Percentiles rank a stretch among this genome's conserved stretches.
Evolutionary conservation across 768 basidiomycete genomes (phyloP).

Genomic region (Pleurotus ostreatus): DNA sequence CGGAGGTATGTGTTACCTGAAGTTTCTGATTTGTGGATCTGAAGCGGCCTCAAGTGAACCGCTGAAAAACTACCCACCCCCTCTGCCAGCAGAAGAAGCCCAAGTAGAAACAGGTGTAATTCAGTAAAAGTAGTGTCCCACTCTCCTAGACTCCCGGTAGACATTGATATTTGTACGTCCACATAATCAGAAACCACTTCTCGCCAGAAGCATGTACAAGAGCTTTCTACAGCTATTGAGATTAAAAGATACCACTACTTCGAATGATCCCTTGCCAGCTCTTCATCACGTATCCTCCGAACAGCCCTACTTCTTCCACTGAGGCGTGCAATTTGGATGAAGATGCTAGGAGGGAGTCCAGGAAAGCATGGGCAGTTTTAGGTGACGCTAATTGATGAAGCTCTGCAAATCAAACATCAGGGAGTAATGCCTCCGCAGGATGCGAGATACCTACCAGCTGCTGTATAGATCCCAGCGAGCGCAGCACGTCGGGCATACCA

Average conservation of each 20-base stretch:
- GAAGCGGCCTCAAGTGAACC: background rate
- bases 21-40: background rate
- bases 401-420: conserved; percentile 36
- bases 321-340: conserved; percentile 41
- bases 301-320: conserved; percentile 50
- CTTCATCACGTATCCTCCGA: conserved; percentile 55
- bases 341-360: conserved; percentile 57
- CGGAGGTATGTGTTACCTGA: conserved; percentile 47
- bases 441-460: conserved; percentile 48
- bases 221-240: too few relatives aligned
- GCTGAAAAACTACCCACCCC: conserved; percentile 1
- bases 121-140: background rate
- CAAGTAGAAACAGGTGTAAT: background rate
- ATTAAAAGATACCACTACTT: conserved; percentile 54
- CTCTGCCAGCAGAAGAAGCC: background rate
- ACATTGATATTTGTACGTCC: too few relatives aligned
- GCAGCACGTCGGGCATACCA: conserved; percentile 74
- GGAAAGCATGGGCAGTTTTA: conserved; percentile 57
- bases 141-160: too few relatives aligned
- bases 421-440: background rate
- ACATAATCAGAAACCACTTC: too few relatives aligned
- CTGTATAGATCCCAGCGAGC: conserved; percentile 63
- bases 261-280: conserved; percentile 73
- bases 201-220: too few relatives aligned
- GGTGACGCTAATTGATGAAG: conserved; percentile 82